These are phyloP conservation scores for Pseudodiploospora longispora DNA, from an alignment of 2,329 filamentous ascomycete genomes.

Conservation along the genomic window DNA sequence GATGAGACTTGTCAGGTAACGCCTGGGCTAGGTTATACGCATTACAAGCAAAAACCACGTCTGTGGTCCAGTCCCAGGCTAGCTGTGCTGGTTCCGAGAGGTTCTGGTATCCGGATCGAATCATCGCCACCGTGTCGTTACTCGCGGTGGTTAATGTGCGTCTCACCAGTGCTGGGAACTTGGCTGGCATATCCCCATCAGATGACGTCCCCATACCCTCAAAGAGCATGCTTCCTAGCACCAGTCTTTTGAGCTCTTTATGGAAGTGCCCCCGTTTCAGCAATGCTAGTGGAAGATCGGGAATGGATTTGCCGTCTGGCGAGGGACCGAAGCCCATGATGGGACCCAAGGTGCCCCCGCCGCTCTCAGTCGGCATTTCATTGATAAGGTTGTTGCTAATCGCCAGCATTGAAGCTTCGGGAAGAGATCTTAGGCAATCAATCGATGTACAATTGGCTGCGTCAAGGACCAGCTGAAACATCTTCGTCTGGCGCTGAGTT, in stretches of 20 bases:
- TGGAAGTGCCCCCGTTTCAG: slow-evolving; percentile 5
- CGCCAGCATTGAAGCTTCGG: slow-evolving; percentile 5
- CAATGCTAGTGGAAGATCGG: slow-evolving; percentile 10
- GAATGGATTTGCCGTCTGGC: slow-evolving; percentile 9
- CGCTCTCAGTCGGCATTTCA: slow-evolving; percentile 6
- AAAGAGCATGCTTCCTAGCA: slow-evolving; percentile 10
- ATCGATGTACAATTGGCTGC: slow-evolving; percentile 7
- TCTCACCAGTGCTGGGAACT: slow-evolving; percentile 9
- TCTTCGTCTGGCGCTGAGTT: slow-evolving; percentile 3
- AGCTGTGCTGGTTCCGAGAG: slow-evolving; percentile 6
- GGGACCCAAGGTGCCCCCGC: slow-evolving; percentile 15
- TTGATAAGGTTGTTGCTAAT: slow-evolving; percentile 12
- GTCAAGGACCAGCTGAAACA: slow-evolving; percentile 8
- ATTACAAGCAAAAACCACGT: slow-evolving; percentile 14
- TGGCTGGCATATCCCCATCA: slow-evolving; percentile 8
- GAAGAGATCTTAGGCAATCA: slow-evolving; percentile 6
- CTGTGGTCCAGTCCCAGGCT: slow-evolving; percentile 17
- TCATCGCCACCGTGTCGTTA: slow-evolving; percentile 4
- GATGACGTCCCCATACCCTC: slow-evolving; percentile 9
- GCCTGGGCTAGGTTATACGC: slow-evolving; percentile 12
- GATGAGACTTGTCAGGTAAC: slow-evolving; percentile 1
- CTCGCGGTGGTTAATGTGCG: slow-evolving; percentile 9
- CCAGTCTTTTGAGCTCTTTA: slow-evolving; percentile 4
- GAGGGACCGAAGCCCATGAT: slow-evolving; percentile 12
- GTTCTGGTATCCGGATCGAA: slow-evolving; percentile 10